Percentiles rank a stretch among this genome's conserved stretches.
Conservation (phyloP, 768 basidiomycete species). For the Rubroboletus pulcherrimus region DNA sequence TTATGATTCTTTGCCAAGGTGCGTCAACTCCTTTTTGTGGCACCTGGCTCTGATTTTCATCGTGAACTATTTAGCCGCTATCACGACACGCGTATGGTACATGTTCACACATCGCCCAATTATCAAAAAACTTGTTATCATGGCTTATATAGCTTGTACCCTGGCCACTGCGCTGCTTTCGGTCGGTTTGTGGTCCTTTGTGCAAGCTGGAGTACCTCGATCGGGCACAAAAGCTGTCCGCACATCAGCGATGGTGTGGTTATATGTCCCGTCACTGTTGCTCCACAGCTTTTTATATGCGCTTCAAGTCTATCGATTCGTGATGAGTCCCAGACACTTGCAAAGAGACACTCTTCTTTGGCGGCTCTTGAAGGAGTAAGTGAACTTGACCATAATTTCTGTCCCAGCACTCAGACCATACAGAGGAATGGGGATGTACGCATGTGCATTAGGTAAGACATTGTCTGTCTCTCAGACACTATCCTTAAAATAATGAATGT, state of each 20-base stretch:
- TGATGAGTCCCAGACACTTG: neutral
- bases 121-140: neutral
- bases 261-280: conserved; percentile 12
- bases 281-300: conserved; percentile 14
- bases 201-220: neutral
- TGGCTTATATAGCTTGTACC: neutral
- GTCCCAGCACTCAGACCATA: neutral
- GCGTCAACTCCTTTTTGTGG: neutral
- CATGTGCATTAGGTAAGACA: conserved; percentile 14
- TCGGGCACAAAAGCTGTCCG: neutral
- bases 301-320: conserved; percentile 16
- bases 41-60: neutral
- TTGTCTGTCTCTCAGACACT: neutral
- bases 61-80: conserved; percentile 1
- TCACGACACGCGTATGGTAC: conserved; percentile 21
- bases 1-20: conserved; percentile 16
- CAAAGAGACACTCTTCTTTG: conserved; percentile 8
- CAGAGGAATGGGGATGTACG: conserved; percentile 26
- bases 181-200: neutral
- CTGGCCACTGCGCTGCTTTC: neutral
- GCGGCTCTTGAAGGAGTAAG: conserved; percentile 20
- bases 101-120: conserved; percentile 3
- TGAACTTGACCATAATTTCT: neutral
- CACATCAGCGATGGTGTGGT: neutral
- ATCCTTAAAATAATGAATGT: neutral